Conservation (phyloP, 768 basidiomycete genomes). For the Coprinopsis sp. region DNA sequence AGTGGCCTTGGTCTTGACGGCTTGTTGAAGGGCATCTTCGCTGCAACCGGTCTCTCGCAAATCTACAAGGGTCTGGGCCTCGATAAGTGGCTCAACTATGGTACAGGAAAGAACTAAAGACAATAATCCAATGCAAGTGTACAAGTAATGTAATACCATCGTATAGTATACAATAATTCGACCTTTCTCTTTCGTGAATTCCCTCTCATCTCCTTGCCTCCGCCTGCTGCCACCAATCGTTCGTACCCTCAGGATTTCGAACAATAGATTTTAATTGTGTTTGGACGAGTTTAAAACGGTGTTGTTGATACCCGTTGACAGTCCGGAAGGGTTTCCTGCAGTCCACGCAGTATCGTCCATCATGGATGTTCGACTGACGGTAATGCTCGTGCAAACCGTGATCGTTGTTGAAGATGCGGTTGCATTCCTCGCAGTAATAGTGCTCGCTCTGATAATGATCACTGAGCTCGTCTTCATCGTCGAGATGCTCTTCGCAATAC, state of each 20-base stretch:
- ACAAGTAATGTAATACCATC: no score
- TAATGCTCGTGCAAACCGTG: slow-evolving; percentile 44
- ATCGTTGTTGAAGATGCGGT: slow-evolving; percentile 35
- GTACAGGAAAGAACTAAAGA: neutral
- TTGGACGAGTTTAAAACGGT: neutral
- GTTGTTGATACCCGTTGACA: slow-evolving; percentile 13
- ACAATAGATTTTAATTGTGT: neutral
- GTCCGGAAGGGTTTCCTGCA: slow-evolving; percentile 43
- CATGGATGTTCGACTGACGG: slow-evolving; percentile 29
- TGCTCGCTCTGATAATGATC: slow-evolving; percentile 40
- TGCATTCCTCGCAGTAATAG: slow-evolving; percentile 38
- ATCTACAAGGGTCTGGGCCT: slow-evolving; percentile 31
- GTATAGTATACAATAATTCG: no score
- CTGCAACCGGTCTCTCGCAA: slow-evolving; percentile 30
- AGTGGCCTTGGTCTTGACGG: slow-evolving; percentile 30
- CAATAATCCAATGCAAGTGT: no score
- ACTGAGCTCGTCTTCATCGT: slow-evolving; percentile 25
- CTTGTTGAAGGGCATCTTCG: slow-evolving; percentile 28
- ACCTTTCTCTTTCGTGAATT: no score
- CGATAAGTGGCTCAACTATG: slow-evolving; percentile 24
- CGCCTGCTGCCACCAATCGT: no score
- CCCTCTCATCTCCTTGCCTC: no score
- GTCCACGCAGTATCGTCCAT: slow-evolving; percentile 38
- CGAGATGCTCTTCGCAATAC: slow-evolving; percentile 40
- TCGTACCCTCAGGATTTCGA: neutral